phyloP scores from a whole-genome alignment of 2,329 filamentous ascomycete genomes.

The Pseudocercospora eumusae region DNA sequence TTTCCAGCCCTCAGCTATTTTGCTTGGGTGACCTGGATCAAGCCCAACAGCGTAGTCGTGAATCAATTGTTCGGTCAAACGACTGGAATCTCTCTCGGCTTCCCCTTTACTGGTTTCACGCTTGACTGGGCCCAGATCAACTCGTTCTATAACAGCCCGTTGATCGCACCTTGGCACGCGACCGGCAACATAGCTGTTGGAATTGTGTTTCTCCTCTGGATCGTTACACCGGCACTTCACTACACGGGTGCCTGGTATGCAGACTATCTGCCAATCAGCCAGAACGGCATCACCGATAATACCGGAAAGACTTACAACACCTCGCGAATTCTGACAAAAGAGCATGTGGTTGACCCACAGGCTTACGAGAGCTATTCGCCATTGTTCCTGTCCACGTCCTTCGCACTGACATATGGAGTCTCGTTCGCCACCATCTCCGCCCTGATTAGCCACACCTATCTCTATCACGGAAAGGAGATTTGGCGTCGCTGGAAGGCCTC shows the following conservation, averaged over 20 bases:
- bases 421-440: slow-evolving; percentile 82
- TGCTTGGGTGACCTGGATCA: slow-evolving; percentile 83
- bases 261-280: slow-evolving; percentile 83
- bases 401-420: slow-evolving; percentile 80
- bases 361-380: slow-evolving; percentile 78
- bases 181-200: slow-evolving; percentile 34
- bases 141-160: slow-evolving; percentile 75
- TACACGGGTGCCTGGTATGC: slow-evolving; percentile 78
- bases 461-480: slow-evolving; percentile 85
- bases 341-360: slow-evolving; percentile 75
- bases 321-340: slow-evolving; percentile 71
- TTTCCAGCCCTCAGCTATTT: slow-evolving; percentile 87
- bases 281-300: slow-evolving; percentile 81
- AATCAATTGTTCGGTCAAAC: slow-evolving; percentile 33
- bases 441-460: slow-evolving; percentile 75
- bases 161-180: slow-evolving; percentile 42
- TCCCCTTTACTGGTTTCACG: slow-evolving; percentile 66
- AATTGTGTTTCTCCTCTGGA: slow-evolving; percentile 30
- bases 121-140: slow-evolving; percentile 86
- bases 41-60: slow-evolving; percentile 76
- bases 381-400: slow-evolving; percentile 83
- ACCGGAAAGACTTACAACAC: slow-evolving; percentile 82
- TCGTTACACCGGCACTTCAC: slow-evolving; percentile 34
- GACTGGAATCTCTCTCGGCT: slow-evolving; percentile 32
- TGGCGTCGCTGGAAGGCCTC: slow-evolving; percentile 69